Evolutionary conservation across 116 monocot genomes (phyloP), one percentile per base, ranked within the genome.

Genomic region (Cymodocea nodosa): DNA sequence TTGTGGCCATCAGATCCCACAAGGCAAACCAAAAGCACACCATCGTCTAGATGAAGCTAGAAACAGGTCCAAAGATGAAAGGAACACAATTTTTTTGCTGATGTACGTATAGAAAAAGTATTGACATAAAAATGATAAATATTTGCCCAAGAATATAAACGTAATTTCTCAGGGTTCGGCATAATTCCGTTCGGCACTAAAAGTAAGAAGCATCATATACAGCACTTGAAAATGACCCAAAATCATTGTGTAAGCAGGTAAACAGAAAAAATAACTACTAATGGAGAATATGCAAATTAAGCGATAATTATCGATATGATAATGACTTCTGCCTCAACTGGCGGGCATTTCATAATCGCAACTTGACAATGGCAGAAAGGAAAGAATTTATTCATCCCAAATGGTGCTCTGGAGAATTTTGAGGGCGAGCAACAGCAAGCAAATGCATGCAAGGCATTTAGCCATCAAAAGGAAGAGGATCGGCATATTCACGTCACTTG

Each of bases 341-440:
- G 23, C 64, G 62, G 51, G 67, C 71, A 75, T 54, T 64, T 22
- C 44, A 8, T 12, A 44, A 44, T 44, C 66, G 52, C 68, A 72
- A 76, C 68, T 59, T 65, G 40, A 68, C 63, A 66, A 18, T 63
- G 70, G 40, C 66, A 58, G 51, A 55, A 52, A 74, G 58, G 40
- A 39, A 54, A 51, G 12, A 63, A 79, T 30, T 30, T 30, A 76
- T 70, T 67, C 62, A 72, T 76, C 73, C 73, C 36, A 44, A 48
- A 53, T 67, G 53, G 19, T 34, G 75, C 61, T 64, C 67, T 59
- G 73, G 59, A 67, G 62, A 24, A 73, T 73, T 63, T 69, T 37
- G 69, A 70, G 34, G 67, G 53, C 52, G 22, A 35, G 13, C 52
- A 66, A 40, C 66, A 62, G 55, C 55, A 54, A 36, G 18, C 35